Conservation (phyloP, 2,329 filamentous ascomycete genomes). For the Stagonosporopsis rhizophila region DNA sequence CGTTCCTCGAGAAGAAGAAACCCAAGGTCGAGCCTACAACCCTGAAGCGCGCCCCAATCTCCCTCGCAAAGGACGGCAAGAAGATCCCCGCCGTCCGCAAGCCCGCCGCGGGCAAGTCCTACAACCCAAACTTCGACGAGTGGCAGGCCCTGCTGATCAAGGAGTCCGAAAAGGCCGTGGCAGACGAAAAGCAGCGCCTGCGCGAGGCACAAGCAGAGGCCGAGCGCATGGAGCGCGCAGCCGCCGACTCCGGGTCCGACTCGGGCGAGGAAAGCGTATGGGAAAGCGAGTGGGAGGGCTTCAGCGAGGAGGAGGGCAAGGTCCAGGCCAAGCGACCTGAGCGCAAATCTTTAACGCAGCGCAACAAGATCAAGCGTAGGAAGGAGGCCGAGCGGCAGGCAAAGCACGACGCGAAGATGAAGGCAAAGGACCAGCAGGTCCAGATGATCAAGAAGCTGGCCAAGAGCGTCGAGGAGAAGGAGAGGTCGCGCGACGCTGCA, state of each 20-base stretch:
- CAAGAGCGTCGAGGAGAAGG: constrained; percentile 66
- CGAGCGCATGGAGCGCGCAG: constrained; percentile 71
- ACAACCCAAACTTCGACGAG: constrained; percentile 88
- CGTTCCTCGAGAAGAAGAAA: constrained; percentile 72
- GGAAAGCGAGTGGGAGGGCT: constrained; percentile 80
- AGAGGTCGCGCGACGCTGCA: constrained; percentile 52
- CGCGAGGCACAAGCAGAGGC: constrained; percentile 71
- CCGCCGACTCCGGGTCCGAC: constrained; percentile 76
- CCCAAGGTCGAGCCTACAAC: constrained; percentile 76
- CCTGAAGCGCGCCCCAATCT: constrained; percentile 77
- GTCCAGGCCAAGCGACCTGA: constrained; percentile 76
- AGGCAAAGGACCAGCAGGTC: constrained; percentile 74
- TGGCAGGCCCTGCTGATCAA: constrained; percentile 78
- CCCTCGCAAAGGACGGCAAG: constrained; percentile 83
- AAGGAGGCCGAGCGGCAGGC: constrained; percentile 83
- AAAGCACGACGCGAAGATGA: constrained; percentile 78
- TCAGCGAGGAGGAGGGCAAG: constrained; percentile 59
- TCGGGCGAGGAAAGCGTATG: constrained; percentile 89
- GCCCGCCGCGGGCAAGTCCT: constrained; percentile 84
- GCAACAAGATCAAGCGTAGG: constrained; percentile 85
- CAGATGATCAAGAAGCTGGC: constrained; percentile 75
- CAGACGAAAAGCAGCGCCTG: constrained; percentile 77
- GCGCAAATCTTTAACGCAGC: constrained; percentile 84
- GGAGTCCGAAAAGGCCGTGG: constrained; percentile 80
- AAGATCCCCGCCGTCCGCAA: constrained; percentile 77